A percentile compares a stretch with the other conserved stretches of the same genome.
These are phyloP conservation scores for Paraphoma chrysanthemicola DNA, from an alignment of 2,329 filamentous ascomycete genomes.

Conservation along the genomic window DNA sequence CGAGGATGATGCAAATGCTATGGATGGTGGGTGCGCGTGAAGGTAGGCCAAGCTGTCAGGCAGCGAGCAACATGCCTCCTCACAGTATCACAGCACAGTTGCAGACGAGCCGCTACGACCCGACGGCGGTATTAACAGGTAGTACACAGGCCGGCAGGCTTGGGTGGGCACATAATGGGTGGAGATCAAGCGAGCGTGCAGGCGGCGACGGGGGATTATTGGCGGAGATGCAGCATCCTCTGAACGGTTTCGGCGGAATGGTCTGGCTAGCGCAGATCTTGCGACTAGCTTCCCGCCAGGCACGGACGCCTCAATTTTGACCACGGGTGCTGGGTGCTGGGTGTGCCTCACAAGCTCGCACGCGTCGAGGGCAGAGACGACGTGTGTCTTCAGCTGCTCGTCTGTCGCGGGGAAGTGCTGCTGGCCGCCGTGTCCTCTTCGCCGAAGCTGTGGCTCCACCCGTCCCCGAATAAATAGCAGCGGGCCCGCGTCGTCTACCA, in stretches of 20 bases:
- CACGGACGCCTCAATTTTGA: slow-evolving; percentile 22
- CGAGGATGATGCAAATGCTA: neutral
- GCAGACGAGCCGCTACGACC: neutral
- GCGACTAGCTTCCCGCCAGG: slow-evolving; percentile 24
- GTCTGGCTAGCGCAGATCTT: slow-evolving; percentile 11
- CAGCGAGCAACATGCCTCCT: neutral
- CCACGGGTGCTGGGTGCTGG: neutral
- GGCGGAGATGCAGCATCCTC: slow-evolving; percentile 5
- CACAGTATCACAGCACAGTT: neutral
- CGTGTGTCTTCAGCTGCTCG: neutral
- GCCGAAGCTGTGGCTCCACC: neutral
- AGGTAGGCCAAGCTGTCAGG: neutral
- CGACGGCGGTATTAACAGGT: neutral
- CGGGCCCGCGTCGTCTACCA: neutral
- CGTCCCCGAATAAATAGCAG: neutral
- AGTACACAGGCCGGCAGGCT: neutral
- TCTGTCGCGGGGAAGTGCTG: neutral
- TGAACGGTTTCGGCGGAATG: neutral
- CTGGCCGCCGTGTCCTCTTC: neutral
- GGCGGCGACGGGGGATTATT: slow-evolving; percentile 1
- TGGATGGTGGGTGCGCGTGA: neutral
- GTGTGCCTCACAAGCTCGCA: neutral
- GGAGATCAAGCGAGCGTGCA: slow-evolving; percentile 4
- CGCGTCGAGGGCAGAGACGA: slow-evolving; percentile 6
- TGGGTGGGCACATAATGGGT: slow-evolving; percentile 11